phyloP scores from a whole-genome alignment of 2,329 filamentous ascomycete species.

The Penicillium sp. region DNA sequence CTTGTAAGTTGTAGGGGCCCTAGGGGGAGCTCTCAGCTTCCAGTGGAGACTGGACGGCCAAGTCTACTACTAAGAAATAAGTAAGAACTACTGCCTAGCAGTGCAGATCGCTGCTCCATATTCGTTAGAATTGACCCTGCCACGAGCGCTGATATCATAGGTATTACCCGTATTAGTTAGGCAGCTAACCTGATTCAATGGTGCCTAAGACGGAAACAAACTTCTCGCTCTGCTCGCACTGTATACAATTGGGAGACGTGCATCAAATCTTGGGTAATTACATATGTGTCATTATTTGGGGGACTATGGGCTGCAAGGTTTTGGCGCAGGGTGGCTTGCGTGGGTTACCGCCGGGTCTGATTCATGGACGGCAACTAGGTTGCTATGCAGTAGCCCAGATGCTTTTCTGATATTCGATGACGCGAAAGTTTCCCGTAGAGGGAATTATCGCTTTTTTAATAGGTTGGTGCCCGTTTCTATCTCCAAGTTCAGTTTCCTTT shows the following conservation, averaged over 20 bases:
- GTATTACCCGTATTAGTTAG: not conserved
- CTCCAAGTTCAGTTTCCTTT: not conserved
- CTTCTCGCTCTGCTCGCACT: conserved; percentile 8
- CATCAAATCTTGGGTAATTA: conserved; percentile 13
- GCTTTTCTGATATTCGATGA: not conserved
- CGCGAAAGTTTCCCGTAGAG: no score
- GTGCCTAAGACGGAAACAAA: not conserved
- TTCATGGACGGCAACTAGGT: not conserved
- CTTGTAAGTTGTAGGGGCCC: no score
- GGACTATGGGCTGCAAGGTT: conserved; percentile 2
- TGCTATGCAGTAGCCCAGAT: not conserved
- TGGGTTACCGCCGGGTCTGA: not conserved
- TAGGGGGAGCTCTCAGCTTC: conserved; percentile 20
- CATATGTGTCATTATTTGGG: conserved; percentile 4
- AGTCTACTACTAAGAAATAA: not conserved
- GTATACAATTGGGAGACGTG: not conserved
- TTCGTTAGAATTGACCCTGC: not conserved
- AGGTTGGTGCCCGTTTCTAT: not conserved
- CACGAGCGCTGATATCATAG: conserved; percentile 17
- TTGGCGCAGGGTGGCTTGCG: conserved; percentile 1
- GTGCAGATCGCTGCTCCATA: not conserved
- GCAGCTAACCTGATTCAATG: not conserved
- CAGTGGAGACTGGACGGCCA: conserved; percentile 17
- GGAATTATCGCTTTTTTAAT: not conserved
- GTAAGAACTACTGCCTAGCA: not conserved